phyloP scores from a whole-genome alignment of 768 basidiomycete species.

The Mycena olivaceomarginata region DNA sequence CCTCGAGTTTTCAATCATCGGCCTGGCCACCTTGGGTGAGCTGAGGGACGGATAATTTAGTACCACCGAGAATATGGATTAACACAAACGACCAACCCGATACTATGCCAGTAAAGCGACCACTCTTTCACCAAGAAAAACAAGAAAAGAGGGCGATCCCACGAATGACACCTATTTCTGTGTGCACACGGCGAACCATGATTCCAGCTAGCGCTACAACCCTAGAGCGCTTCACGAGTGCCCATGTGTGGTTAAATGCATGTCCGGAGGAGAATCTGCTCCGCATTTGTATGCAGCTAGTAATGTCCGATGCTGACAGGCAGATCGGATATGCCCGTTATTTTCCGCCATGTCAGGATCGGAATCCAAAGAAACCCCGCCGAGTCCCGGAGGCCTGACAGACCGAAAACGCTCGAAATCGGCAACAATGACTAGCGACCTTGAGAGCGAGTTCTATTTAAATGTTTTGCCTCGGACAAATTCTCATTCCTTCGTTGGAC shows the following conservation, averaged over 20 bases:
- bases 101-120: too few relatives aligned
- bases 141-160: too few relatives aligned
- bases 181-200: too few relatives aligned
- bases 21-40: too few relatives aligned
- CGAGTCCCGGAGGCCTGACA: not conserved
- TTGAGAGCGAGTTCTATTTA: not conserved
- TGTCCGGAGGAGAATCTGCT: not conserved
- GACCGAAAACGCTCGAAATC: not conserved
- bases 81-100: too few relatives aligned
- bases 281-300: not conserved
- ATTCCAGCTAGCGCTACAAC: too few relatives aligned
- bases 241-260: not conserved
- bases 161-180: too few relatives aligned
- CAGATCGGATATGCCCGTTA: not conserved
- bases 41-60: too few relatives aligned
- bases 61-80: too few relatives aligned
- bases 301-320: not conserved
- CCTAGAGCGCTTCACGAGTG: not conserved
- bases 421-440: not conserved
- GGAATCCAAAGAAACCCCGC: not conserved
- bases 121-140: too few relatives aligned
- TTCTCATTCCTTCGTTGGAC: not conserved
- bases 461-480: not conserved
- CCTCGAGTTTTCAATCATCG: too few relatives aligned
- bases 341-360: not conserved